These are phyloP conservation scores for Coffea eugenioides DNA, from an alignment of 257 asterid species.

Conservation along the genomic window DNA sequence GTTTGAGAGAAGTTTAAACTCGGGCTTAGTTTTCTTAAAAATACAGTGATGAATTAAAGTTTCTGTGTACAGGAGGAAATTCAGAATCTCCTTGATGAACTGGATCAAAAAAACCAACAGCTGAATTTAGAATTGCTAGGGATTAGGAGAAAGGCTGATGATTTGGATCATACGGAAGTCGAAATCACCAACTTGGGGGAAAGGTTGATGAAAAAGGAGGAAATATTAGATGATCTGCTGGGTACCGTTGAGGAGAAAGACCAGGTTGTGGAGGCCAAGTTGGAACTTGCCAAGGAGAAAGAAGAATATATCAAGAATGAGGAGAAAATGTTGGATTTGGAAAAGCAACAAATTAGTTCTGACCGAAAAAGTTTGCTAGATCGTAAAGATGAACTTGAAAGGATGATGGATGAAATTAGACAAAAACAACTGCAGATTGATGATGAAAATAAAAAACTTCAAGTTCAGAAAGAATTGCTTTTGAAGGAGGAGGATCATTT, in stretches of 20 bases:
- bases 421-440: constrained; percentile 44
- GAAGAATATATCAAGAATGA: constrained; percentile 59
- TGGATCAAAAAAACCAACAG: constrained; percentile 46
- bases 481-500: constrained; percentile 57
- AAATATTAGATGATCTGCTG: constrained; percentile 51
- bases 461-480: constrained; percentile 44
- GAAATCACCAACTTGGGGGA: constrained; percentile 64
- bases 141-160: constrained; percentile 42
- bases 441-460: constrained; percentile 52
- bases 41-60: background rate
- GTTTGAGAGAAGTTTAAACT: background rate
- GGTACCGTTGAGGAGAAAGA: constrained; percentile 68
- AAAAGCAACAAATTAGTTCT: constrained; percentile 39
- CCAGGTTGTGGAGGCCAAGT: constrained; percentile 49
- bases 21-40: background rate
- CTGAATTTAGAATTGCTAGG: constrained; percentile 55
- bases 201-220: constrained; percentile 60
- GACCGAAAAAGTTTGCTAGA: constrained; percentile 47
- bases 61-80: constrained; percentile 60
- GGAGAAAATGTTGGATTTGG: constrained; percentile 43
- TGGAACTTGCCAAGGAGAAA: constrained; percentile 55
- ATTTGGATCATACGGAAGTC: constrained; percentile 46
- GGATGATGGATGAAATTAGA: constrained; percentile 51
- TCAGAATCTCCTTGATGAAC: constrained; percentile 63
- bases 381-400: constrained; percentile 53